phyloP scores from a whole-genome alignment of 179 eudicot genomes.

The Spinacia oleracea region DNA sequence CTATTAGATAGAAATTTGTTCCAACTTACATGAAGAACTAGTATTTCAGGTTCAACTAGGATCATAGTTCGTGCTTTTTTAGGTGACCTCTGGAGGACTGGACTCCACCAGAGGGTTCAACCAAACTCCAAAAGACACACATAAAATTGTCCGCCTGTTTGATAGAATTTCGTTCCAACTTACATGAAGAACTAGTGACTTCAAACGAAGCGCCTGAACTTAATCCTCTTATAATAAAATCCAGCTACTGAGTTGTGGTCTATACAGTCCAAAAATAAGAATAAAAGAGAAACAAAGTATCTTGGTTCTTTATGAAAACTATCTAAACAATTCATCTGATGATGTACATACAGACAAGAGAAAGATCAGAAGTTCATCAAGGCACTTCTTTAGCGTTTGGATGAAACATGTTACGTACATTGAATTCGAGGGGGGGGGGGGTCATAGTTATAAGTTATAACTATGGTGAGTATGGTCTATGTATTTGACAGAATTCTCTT shows the following conservation, averaged over 20 bases:
- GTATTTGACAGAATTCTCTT: background rate
- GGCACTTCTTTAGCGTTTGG: background rate
- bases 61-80: too few species aligned
- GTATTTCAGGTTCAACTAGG: too few species aligned
- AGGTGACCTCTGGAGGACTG: too few species aligned
- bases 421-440: background rate
- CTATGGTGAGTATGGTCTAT: too few species aligned
- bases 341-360: background rate
- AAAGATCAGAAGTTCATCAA: background rate
- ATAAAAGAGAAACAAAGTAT: background rate
- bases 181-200: background rate
- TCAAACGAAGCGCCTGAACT: background rate
- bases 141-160: background rate
- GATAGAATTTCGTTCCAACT: background rate
- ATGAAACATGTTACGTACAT: background rate
- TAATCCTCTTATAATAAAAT: background rate
- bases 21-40: too few species aligned
- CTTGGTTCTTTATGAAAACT: background rate
- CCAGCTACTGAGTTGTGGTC: background rate
- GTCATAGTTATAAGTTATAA: background rate
- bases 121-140: background rate
- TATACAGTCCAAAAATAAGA: background rate
- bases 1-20: background rate
- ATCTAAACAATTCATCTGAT: background rate
- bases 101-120: too few species aligned